Conservation (phyloP, 2,329 filamentous ascomycete genomes). For the Domatiomyces globalis region DNA sequence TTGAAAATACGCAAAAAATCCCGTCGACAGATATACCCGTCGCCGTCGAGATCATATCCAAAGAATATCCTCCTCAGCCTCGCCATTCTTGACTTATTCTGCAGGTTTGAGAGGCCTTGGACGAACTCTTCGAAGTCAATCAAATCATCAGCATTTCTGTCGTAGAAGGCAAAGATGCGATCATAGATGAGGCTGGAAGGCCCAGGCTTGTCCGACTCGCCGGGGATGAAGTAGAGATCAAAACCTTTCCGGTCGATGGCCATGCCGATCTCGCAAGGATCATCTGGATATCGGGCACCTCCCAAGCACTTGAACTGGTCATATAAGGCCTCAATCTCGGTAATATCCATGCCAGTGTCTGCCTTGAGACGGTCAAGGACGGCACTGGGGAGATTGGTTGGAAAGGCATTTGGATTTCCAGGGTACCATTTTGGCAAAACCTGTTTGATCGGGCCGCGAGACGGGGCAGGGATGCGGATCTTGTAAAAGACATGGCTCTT, state of each 20-base stretch:
- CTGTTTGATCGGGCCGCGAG: slow-evolving; percentile 51
- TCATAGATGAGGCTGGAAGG: slow-evolving; percentile 86
- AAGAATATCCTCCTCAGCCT: slow-evolving; percentile 63
- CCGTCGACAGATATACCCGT: slow-evolving; percentile 70
- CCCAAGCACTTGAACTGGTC: slow-evolving; percentile 95
- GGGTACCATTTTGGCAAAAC: slow-evolving; percentile 77
- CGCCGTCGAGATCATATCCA: slow-evolving; percentile 79
- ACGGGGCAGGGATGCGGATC: slow-evolving; percentile 71
- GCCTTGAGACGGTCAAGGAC: slow-evolving; percentile 55
- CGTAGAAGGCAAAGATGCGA: slow-evolving; percentile 93
- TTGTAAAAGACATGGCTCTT: slow-evolving; percentile 97
- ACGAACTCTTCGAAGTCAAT: slow-evolving; percentile 91
- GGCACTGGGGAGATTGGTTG: slow-evolving; percentile 50
- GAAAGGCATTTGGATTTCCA: slow-evolving; percentile 62
- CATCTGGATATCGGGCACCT: slow-evolving; percentile 66
- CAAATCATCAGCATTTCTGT: slow-evolving; percentile 72
- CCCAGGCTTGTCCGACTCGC: slow-evolving; percentile 62
- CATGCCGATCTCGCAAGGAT: slow-evolving; percentile 61
- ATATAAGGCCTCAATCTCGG: slow-evolving; percentile 84
- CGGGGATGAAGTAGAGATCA: slow-evolving; percentile 75
- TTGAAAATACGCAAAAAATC: slow-evolving; percentile 87
- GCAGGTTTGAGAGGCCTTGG: slow-evolving; percentile 57
- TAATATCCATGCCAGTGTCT: slow-evolving; percentile 66
- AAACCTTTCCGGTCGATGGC: slow-evolving; percentile 91
- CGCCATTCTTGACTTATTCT: slow-evolving; percentile 44